Evolutionary conservation across 305 asterid genomes (phyloP), one percentile per base, ranked within the genome.

Genomic region (Fraxinus sp.): DNA sequence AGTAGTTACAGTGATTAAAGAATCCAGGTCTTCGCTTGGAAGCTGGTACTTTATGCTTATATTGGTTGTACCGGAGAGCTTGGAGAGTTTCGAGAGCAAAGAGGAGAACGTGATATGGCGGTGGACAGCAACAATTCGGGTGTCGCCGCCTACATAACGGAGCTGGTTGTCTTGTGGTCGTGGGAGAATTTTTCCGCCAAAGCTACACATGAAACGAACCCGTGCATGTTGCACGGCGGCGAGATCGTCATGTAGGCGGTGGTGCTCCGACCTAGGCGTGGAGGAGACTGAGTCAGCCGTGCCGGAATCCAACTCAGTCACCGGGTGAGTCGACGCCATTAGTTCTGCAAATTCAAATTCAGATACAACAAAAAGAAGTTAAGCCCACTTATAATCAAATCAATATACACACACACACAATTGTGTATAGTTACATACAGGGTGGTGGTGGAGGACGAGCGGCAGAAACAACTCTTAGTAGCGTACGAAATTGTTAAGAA

Each of bases 131-230:
- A 95, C 95, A 74, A 95, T 95, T 0, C 98, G 94, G 82, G 99
- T 95, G 88, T 95, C 99, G 5, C 99, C 99, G 30, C 98, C 98
- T 80, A 95, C 92, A 88, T 95, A 95, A 49, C 98, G 97, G 87
- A 94, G 98, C 89, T 94, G 98, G 86, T 93, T 94, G 88, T 95
- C 97, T 88, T 91, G 97, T 0, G 98, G 98, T 44, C 98, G 94
- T 72, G 97, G 99, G 76, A 93, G 84, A 89, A 95, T 94, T 81
- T 91, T 94, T 78, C 99, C 99, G 28, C 97, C 95, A 81, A 93
- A 94, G 90, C 99, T 95, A 91, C 99, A 95, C 99, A 95, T 93
- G 89, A 95, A 91, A 24, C 99, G 97, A 81, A 91, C 83, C 41
- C 93, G 89, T 78, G 87, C 88, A 36, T 83, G 91, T 70, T 35